A percentile compares a stretch with the other conserved stretches of the same genome.
phyloP scores from a whole-genome alignment of 2,329 filamentous ascomycete species.

The Ophiostoma sp. region DNA sequence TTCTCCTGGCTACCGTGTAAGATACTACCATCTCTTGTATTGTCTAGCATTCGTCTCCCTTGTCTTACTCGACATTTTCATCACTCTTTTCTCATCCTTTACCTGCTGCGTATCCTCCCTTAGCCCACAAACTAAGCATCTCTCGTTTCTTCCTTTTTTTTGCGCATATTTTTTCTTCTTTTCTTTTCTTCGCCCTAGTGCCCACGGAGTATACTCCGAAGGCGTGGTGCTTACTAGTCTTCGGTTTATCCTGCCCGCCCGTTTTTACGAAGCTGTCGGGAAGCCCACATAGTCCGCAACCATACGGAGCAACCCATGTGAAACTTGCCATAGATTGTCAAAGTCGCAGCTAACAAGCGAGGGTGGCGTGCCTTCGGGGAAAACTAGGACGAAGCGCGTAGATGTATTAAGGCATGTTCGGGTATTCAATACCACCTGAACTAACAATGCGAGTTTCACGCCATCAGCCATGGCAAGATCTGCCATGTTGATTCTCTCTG shows the following conservation, averaged over 20 bases:
- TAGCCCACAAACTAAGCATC: too few species aligned
- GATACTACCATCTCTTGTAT: too few species aligned
- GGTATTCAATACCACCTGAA: not conserved
- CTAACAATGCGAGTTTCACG: not conserved
- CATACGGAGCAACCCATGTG: not conserved
- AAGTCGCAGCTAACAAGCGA: conserved; percentile 9
- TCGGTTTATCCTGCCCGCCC: not conserved
- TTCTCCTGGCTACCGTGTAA: too few species aligned
- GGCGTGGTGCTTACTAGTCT: not conserved
- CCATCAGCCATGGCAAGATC: not conserved
- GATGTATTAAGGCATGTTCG: not conserved
- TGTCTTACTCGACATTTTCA: not conserved
- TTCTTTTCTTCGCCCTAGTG: not conserved
- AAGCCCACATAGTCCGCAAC: not conserved
- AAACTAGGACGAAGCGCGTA: not conserved
- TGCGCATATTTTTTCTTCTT: not conserved
- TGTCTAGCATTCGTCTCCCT: not conserved
- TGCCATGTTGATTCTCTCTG: not conserved
- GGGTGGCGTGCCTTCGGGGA: not conserved
- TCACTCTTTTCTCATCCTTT: too few species aligned
- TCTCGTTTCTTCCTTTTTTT: too few species aligned
- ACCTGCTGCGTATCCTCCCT: too few species aligned
- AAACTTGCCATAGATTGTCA: not conserved
- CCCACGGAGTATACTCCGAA: not conserved
- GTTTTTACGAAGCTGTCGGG: not conserved